Evolutionary conservation across 192 early-diverging fungal species (phyloP).

Genomic region (Backusella macrospora): DNA sequence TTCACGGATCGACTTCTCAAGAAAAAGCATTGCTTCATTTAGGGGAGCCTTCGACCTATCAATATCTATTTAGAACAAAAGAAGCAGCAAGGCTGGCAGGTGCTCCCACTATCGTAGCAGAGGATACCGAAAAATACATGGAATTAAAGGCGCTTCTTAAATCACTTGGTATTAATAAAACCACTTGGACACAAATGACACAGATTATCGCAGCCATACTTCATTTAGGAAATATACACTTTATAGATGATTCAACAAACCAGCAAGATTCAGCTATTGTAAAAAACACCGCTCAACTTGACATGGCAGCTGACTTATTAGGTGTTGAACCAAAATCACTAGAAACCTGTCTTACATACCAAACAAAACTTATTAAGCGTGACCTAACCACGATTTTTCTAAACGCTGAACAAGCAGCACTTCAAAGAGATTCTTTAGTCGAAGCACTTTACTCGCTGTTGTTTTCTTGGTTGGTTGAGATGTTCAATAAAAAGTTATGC

Average conservation of each 20-base stretch:
- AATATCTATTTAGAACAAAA: conserved; percentile 34
- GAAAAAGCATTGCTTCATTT: conserved; percentile 77
- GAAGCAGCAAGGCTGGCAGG: conserved; percentile 29
- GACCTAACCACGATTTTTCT: conserved; percentile 81
- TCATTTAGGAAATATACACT: conserved; percentile 84
- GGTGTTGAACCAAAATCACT: conserved; percentile 73
- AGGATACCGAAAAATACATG: conserved; percentile 60
- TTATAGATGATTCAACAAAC: conserved; percentile 67
- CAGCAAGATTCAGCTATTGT: conserved; percentile 73
- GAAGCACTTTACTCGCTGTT: conserved; percentile 78
- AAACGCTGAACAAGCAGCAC: conserved; percentile 66
- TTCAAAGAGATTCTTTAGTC: conserved; percentile 70
- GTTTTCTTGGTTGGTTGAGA: conserved; percentile 81
- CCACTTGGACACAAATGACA: conserved; percentile 78
- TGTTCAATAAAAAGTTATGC: conserved; percentile 78
- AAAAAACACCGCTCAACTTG: conserved; percentile 71
- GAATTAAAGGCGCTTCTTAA: conserved; percentile 60
- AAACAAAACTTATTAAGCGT: conserved; percentile 78
- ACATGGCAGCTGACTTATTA: conserved; percentile 79
- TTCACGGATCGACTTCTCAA: conserved; percentile 74
- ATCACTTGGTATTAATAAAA: conserved; percentile 63
- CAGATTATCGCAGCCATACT: conserved; percentile 84
- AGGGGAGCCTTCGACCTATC: conserved; percentile 58
- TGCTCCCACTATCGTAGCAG: conserved; percentile 29
- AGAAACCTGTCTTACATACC: conserved; percentile 75